These are phyloP conservation scores for Fraxinus cuspidata DNA, from an alignment of 257 asterid species.

Conservation along the genomic window DNA sequence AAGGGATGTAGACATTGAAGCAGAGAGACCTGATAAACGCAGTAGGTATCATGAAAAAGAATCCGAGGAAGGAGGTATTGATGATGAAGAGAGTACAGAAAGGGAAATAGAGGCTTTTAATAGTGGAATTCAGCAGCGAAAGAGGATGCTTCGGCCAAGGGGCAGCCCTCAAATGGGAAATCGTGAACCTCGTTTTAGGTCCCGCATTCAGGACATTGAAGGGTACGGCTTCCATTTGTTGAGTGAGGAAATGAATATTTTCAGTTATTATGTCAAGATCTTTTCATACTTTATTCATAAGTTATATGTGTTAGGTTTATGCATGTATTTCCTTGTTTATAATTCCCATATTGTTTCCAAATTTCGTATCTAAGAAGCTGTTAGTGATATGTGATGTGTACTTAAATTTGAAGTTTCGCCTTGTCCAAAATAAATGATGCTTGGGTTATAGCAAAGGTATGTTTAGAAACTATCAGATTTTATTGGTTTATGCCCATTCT, in stretches of 20 bases:
- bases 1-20: slow-evolving; percentile 73
- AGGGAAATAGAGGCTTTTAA: slow-evolving; percentile 65
- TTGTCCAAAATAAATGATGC: slow-evolving; percentile 8
- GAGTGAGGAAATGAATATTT: slow-evolving; percentile 20
- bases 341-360: slow-evolving; percentile 20
- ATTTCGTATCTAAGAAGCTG: neutral
- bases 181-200: slow-evolving; percentile 65
- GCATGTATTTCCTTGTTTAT: slow-evolving; percentile 6
- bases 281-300: slow-evolving; percentile 13
- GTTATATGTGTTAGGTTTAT: neutral
- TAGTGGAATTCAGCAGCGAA: slow-evolving; percentile 85
- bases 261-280: slow-evolving; percentile 5
- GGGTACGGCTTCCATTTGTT: slow-evolving; percentile 56
- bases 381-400: slow-evolving; percentile 14
- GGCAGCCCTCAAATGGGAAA: slow-evolving; percentile 89
- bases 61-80: slow-evolving; percentile 66
- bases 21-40: slow-evolving; percentile 79
- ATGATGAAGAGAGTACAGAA: slow-evolving; percentile 66
- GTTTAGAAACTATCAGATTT: neutral
- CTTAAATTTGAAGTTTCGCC: neutral
- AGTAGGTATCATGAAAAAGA: slow-evolving; percentile 68
- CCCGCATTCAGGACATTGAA: slow-evolving; percentile 67
- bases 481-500: neutral
- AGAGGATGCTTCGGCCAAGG: slow-evolving; percentile 85
- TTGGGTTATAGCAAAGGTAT: slow-evolving; percentile 7